Evolutionary conservation across 164 flowering plant species (phyloP).

Genomic region (Sextonia rubra): DNA sequence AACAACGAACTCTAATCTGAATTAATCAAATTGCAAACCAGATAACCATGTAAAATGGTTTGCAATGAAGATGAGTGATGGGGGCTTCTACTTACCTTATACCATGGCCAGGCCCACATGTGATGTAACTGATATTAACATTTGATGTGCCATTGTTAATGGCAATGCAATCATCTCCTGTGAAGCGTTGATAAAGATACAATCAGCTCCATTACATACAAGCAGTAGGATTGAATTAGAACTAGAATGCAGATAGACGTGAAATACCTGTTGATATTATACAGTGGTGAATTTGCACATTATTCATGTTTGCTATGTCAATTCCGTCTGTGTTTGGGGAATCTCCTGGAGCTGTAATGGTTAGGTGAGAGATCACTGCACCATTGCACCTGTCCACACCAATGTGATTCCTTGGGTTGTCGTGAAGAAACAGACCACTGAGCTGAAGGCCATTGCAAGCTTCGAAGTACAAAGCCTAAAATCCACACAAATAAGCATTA

Average conservation of each 20-base stretch:
- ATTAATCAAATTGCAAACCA: too few species aligned
- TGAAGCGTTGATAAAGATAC: too few species aligned
- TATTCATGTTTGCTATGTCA: constrained; percentile 22
- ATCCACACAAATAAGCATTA: too few species aligned
- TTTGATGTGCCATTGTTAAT: too few species aligned
- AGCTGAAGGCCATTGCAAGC: constrained; percentile 4
- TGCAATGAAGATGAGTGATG: too few species aligned
- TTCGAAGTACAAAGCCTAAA: neutral
- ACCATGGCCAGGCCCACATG: too few species aligned
- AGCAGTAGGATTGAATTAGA: neutral
- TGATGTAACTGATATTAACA: too few species aligned
- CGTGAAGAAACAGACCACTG: neutral
- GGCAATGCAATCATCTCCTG: too few species aligned
- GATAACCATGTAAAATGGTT: too few species aligned
- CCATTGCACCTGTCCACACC: constrained; percentile 4
- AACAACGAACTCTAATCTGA: too few species aligned
- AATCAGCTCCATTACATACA: too few species aligned
- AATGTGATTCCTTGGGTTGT: constrained; percentile 4
- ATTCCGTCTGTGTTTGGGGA: constrained; percentile 45
- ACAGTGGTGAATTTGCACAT: neutral
- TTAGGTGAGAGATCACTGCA: constrained; percentile 15
- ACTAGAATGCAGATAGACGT: neutral
- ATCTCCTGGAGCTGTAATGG: constrained; percentile 37
- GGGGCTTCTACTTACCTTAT: too few species aligned
- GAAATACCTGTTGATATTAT: constrained; percentile 2